Evolutionary conservation across 192 early-diverging fungal species (phyloP).

Genomic region (Backusella sp.): DNA sequence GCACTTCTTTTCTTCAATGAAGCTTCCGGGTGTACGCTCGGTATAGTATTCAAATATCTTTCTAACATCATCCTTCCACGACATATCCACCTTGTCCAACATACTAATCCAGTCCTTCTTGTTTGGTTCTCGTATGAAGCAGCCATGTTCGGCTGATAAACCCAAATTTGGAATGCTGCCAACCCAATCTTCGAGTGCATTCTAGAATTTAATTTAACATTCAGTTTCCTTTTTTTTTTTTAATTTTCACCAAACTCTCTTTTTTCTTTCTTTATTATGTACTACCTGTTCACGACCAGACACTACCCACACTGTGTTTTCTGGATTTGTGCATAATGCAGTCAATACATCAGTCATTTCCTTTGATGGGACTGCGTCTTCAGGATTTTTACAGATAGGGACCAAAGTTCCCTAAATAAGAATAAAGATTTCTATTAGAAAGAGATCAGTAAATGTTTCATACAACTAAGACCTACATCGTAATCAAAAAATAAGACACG

Average conservation of each 20-base stretch:
- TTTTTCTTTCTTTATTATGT: neutral
- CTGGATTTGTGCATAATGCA: slow-evolving; percentile 65
- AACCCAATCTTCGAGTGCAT: slow-evolving; percentile 84
- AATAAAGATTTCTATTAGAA: neutral
- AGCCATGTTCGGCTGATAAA: slow-evolving; percentile 94
- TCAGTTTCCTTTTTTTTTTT: neutral
- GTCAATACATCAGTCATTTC: slow-evolving; percentile 74
- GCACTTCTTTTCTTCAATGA: slow-evolving; percentile 87
- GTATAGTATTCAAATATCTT: slow-evolving; percentile 95
- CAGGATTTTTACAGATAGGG: slow-evolving; percentile 86
- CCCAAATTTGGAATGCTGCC: slow-evolving; percentile 79
- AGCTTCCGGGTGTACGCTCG: slow-evolving; percentile 91
- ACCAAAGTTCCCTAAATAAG: slow-evolving; percentile 82
- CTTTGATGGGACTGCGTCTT: slow-evolving; percentile 84
- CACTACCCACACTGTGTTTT: slow-evolving; percentile 87
- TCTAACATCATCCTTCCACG: slow-evolving; percentile 91
- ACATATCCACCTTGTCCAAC: slow-evolving; percentile 73
- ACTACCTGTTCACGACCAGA: slow-evolving; percentile 81
- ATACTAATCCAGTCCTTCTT: slow-evolving; percentile 71
- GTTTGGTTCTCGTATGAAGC: slow-evolving; percentile 81
- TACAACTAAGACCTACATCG: slow-evolving; percentile 56
- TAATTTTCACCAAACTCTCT: neutral
- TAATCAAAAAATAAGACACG: slow-evolving; percentile 94
- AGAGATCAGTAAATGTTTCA: neutral
- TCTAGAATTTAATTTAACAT: neutral